A percentile compares a stretch with the other conserved stretches of the same genome.
phyloP scores from a whole-genome alignment of 169 alveolate genomes.

The Perkinsus olseni region DNA sequence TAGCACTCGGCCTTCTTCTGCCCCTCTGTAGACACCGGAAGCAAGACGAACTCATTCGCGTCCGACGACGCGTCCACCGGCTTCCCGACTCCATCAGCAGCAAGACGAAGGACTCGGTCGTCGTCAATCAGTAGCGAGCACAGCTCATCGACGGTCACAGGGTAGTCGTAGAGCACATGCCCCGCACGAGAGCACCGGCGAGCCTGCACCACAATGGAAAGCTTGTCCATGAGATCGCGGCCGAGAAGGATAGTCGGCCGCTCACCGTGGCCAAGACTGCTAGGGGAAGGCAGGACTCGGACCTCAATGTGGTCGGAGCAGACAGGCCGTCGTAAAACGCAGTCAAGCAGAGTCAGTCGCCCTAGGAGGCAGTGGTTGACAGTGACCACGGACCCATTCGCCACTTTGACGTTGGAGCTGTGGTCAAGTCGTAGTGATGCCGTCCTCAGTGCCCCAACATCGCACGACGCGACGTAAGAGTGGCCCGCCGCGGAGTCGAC shows the following conservation, averaged over 20 bases:
- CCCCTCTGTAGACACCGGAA: not conserved
- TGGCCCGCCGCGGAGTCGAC: not conserved
- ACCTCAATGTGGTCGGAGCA: not conserved
- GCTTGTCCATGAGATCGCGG: not conserved
- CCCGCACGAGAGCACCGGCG: not conserved
- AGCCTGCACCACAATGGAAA: not conserved
- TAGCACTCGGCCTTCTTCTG: not conserved
- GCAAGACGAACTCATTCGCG: not conserved
- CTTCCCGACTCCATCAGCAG: not conserved
- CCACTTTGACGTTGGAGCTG: not conserved
- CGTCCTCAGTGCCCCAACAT: not conserved
- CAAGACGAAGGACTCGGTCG: not conserved
- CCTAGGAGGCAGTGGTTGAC: not conserved
- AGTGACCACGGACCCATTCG: not conserved
- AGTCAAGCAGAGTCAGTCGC: not conserved
- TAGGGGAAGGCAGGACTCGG: not conserved
- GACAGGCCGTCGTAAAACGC: not conserved
- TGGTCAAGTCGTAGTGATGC: not conserved
- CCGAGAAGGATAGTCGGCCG: not conserved
- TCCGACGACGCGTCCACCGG: not conserved
- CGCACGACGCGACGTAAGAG: not conserved
- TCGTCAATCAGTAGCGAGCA: not conserved
- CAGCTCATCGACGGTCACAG: not conserved
- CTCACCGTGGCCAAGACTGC: not conserved
- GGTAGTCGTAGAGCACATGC: not conserved